Evolutionary conservation across 83 land plant genomes (phyloP).

Genomic region (Diphasiastrum complanatum): DNA sequence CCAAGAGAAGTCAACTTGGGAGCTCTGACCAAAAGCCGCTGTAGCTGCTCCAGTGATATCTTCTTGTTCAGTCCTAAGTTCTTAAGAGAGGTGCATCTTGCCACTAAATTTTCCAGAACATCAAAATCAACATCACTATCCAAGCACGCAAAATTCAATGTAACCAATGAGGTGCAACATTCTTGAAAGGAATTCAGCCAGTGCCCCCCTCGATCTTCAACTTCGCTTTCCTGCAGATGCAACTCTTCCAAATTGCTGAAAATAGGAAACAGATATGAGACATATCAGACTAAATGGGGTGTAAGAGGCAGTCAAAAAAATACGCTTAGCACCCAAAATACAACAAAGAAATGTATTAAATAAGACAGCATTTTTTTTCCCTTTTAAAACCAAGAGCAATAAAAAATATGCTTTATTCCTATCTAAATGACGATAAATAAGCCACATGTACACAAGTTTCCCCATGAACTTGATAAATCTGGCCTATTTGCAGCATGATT

Average conservation of each 20-base stretch:
- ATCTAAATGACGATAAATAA: no score
- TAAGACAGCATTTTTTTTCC: no score
- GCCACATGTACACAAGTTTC: no score
- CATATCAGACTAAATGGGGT: background rate
- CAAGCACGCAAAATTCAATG: conserved; percentile 62
- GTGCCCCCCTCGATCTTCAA: conserved; percentile 49
- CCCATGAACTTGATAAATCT: no score
- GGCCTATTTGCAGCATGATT: no score
- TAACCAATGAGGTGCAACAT: conserved; percentile 39
- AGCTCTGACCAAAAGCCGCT: conserved; percentile 46
- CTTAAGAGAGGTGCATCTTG: conserved; percentile 45
- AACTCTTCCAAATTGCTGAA: conserved; percentile 61
- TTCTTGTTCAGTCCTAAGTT: conserved; percentile 43
- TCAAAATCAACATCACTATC: conserved; percentile 38
- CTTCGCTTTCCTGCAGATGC: conserved; percentile 67
- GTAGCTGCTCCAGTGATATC: conserved; percentile 51
- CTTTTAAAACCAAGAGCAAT: no score
- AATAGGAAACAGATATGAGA: conserved; percentile 7
- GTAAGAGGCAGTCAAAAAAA: no score
- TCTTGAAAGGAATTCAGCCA: conserved; percentile 74
- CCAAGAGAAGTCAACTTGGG: conserved; percentile 65
- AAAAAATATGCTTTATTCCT: no score
- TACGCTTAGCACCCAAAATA: background rate
- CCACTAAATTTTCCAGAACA: conserved; percentile 57
- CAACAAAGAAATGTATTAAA: no score